These are phyloP conservation scores for Populus euphratica DNA, from an alignment of 345 rosid genomes.

Conservation along the genomic window DNA sequence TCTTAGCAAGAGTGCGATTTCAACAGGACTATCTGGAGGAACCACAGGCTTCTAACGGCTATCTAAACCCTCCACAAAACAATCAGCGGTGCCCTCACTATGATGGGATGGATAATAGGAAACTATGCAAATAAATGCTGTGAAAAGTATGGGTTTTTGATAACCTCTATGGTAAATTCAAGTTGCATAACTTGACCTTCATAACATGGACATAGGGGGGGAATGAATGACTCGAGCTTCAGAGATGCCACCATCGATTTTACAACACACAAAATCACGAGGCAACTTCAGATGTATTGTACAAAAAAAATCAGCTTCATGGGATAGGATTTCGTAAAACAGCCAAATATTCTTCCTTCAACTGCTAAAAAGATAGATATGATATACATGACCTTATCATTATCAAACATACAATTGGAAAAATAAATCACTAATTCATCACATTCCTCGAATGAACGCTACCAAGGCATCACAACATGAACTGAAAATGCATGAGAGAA, in stretches of 20 bases:
- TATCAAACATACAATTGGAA: background rate
- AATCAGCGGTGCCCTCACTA: background rate
- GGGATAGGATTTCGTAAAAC: background rate
- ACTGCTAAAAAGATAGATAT: background rate
- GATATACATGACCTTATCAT: background rate
- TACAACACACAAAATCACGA: background rate
- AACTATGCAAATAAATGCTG: background rate
- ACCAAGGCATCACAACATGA: background rate
- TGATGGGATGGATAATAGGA: background rate
- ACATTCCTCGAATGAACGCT: background rate
- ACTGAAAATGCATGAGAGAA: background rate
- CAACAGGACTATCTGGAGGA: background rate
- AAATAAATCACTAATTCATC: background rate
- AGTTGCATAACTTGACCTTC: background rate
- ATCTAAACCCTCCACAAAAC: background rate
- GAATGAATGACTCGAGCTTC: background rate
- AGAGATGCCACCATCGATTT: background rate
- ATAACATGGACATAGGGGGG: background rate
- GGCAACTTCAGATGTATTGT: background rate
- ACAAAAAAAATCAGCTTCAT: background rate
- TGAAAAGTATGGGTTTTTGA: background rate
- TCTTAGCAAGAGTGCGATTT: background rate
- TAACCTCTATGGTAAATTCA: background rate
- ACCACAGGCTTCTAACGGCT: background rate
- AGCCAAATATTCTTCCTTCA: background rate